These are phyloP conservation scores for Aspergillus luchuensis DNA, from an alignment of 2,329 filamentous ascomycete genomes.

Conservation along the genomic window DNA sequence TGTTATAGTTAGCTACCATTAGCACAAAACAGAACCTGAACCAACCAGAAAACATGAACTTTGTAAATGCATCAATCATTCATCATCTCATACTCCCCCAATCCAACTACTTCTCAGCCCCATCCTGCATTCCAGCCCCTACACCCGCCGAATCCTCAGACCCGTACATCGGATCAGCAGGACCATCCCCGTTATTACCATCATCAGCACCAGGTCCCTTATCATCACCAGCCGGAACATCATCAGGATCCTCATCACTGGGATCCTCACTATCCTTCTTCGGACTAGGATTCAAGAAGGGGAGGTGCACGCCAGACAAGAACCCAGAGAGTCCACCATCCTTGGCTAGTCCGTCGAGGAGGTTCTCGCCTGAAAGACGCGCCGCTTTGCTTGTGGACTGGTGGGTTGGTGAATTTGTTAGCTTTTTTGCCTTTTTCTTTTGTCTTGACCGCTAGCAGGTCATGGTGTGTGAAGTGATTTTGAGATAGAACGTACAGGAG, in stretches of 20 bases:
- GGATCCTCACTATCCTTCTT: not conserved
- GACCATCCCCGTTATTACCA: too few species aligned
- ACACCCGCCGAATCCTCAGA: not conserved
- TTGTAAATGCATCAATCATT: not conserved
- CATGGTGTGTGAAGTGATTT: too few species aligned
- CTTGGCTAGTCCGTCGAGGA: not conserved
- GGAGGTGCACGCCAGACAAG: not conserved
- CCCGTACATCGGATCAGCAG: too few species aligned
- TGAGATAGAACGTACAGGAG: slow-evolving; percentile 1
- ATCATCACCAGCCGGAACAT: not conserved
- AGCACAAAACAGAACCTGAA: not conserved
- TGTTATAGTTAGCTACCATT: slow-evolving; percentile 1
- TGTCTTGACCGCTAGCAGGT: too few species aligned
- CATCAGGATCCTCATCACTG: not conserved
- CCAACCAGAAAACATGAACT: not conserved
- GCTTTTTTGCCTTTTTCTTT: too few species aligned
- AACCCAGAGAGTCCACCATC: not conserved
- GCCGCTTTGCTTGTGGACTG: not conserved
- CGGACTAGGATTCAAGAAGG: not conserved
- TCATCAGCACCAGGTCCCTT: not conserved
- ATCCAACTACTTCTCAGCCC: not conserved
- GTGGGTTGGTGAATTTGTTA: not conserved
- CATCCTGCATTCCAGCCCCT: not conserved
- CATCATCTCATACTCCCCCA: not conserved
- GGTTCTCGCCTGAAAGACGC: not conserved